A percentile compares a stretch with the other conserved stretches of the same genome.
Conservation (phyloP, 257 asterid genomes). For the Penstemon eatonii region DNA sequence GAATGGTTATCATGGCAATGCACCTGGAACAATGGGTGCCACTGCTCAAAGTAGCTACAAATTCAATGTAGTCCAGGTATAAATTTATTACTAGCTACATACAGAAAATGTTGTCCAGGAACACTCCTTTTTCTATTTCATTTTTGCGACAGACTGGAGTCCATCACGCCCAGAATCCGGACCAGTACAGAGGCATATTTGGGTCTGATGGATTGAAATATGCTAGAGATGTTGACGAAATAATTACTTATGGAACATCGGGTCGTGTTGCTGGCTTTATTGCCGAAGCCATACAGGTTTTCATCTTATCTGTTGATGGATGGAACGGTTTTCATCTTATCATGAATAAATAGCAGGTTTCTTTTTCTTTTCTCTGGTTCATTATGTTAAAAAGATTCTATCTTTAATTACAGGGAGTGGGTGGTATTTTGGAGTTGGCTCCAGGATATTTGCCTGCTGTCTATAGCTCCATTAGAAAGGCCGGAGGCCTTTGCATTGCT, state of each 20-base stretch:
- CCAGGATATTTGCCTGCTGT: slow-evolving; percentile 92
- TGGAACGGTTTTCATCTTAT: slow-evolving; percentile 37
- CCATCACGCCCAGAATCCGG: slow-evolving; percentile 89
- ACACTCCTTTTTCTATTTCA: no score
- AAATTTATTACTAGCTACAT: background rate
- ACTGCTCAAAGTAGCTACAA: slow-evolving; percentile 87
- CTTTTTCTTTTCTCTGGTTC: slow-evolving; percentile 1
- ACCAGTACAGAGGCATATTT: slow-evolving; percentile 83
- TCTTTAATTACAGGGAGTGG: slow-evolving; percentile 69
- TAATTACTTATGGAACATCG: slow-evolving; percentile 83
- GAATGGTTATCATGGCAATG: slow-evolving; percentile 95
- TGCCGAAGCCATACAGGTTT: slow-evolving; percentile 91
- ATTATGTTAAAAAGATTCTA: slow-evolving; percentile 11
- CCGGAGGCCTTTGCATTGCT: slow-evolving; percentile 95
- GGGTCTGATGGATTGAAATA: slow-evolving; percentile 85
- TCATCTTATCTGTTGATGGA: background rate
- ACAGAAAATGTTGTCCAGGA: no score
- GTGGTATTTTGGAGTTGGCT: slow-evolving; percentile 94
- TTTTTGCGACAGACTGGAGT: slow-evolving; percentile 67
- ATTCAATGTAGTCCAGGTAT: slow-evolving; percentile 89
- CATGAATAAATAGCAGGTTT: background rate
- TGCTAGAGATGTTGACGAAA: slow-evolving; percentile 84
- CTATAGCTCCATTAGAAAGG: slow-evolving; percentile 61
- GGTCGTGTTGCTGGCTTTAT: slow-evolving; percentile 84
- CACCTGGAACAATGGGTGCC: slow-evolving; percentile 79